Percentiles rank a stretch among this genome's conserved stretches.
phyloP scores from a whole-genome alignment of 1,139 yeast genomes.

The Yamadazyma atmosphaerica region DNA sequence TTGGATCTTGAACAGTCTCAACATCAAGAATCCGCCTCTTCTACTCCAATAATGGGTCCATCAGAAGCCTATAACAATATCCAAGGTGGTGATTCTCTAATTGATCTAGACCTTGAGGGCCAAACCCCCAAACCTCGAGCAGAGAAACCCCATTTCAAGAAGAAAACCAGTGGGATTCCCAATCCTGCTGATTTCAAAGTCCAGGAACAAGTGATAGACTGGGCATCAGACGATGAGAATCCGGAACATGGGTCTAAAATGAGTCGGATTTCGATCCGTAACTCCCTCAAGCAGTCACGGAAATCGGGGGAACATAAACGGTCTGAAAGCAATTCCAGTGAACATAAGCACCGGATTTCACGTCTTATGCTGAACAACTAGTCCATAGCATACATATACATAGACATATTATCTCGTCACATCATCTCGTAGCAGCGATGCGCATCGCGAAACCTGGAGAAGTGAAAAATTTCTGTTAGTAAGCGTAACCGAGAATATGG shows the following conservation, averaged over 20 bases:
- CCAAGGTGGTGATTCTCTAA: constrained; percentile 24
- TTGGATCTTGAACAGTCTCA: constrained; percentile 33
- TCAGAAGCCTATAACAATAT: constrained; percentile 10
- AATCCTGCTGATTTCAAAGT: constrained; percentile 35
- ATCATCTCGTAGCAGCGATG: too few relatives aligned
- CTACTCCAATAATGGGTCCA: constrained; percentile 23
- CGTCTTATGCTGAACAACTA: constrained; percentile 8
- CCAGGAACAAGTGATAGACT: constrained; percentile 49
- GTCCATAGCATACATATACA: constrained; percentile 1
- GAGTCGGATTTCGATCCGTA: constrained; percentile 44
- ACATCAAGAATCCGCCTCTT: constrained; percentile 29
- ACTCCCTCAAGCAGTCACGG: constrained; percentile 38
- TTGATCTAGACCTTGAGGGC: constrained; percentile 22
- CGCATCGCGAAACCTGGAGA: neutral
- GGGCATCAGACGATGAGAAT: constrained; percentile 50
- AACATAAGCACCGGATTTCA: constrained; percentile 17
- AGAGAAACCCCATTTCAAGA: constrained; percentile 31
- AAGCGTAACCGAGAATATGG: constrained; percentile 1
- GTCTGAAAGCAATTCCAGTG: constrained; percentile 30
- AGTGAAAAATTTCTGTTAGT: neutral
- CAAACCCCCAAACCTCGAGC: too few relatives aligned
- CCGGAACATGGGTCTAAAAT: constrained; percentile 39
- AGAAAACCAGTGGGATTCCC: constrained; percentile 31
- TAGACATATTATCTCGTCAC: too few relatives aligned
- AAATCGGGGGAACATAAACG: constrained; percentile 33